Evolutionary conservation across 2,329 filamentous ascomycete genomes (phyloP).

Genomic region (Diaporthe caulivora): DNA sequence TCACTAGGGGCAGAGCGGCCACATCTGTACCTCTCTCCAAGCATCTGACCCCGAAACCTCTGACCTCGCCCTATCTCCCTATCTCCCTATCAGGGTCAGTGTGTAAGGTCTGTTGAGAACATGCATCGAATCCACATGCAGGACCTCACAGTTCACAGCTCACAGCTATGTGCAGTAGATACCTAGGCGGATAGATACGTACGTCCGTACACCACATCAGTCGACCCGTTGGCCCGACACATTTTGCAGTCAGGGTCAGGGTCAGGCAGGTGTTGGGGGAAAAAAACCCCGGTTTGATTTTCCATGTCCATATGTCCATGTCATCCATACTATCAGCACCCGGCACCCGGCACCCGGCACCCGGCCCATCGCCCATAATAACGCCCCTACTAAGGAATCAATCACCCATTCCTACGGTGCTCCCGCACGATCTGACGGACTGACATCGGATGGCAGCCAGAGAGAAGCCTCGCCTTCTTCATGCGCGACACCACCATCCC

Average conservation of each 20-base stretch:
- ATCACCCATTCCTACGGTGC: neutral
- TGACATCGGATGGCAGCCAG: slow-evolving; percentile 24
- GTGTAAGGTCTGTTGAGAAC: neutral
- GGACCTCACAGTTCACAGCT: neutral
- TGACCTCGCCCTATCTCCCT: neutral
- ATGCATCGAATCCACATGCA: neutral
- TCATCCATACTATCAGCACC: slow-evolving; percentile 6
- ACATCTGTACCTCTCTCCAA: too few species aligned
- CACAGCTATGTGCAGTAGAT: neutral
- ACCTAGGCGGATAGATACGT: too few species aligned
- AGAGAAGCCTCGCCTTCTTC: neutral
- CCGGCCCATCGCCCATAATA: neutral
- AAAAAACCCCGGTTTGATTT: slow-evolving; percentile 14
- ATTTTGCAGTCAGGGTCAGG: neutral
- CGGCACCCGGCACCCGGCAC: too few species aligned
- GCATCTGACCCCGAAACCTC: too few species aligned
- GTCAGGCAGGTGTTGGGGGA: too few species aligned
- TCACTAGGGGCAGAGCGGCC: too few species aligned
- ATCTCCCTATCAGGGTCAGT: neutral
- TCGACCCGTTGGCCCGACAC: neutral
- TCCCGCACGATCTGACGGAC: slow-evolving; percentile 8
- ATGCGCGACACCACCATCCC: neutral
- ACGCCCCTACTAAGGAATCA: too few species aligned
- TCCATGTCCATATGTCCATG: too few species aligned
- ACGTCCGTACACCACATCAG: too few species aligned